Conservation (phyloP, 1,284 basidiomycete genomes). For the Fomitiporia mediterranea region DNA sequence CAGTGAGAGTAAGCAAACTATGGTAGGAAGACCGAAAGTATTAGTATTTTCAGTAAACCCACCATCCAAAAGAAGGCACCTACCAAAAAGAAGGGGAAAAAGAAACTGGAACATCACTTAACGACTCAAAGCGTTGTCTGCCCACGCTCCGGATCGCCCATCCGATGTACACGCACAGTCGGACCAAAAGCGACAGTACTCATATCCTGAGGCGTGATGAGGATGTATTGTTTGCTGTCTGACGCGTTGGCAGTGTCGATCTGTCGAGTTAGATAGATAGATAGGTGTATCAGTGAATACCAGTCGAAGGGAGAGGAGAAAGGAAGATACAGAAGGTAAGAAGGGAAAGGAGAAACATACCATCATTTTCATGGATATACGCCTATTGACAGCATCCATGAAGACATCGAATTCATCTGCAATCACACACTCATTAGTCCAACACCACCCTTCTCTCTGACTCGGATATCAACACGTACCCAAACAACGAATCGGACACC, state of each 20-base stretch:
- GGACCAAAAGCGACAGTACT: conserved; percentile 56
- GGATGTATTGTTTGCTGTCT: conserved; percentile 84
- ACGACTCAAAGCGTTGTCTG: conserved; percentile 45
- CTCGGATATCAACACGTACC: too few relatives aligned
- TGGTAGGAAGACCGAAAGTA: too few relatives aligned
- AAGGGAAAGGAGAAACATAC: conserved; percentile 35
- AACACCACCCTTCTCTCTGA: too few relatives aligned
- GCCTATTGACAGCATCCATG: conserved; percentile 92
- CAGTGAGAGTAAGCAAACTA: too few relatives aligned
- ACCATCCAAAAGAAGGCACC: too few relatives aligned
- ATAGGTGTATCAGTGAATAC: conserved; percentile 5
- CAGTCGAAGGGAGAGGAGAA: neutral
- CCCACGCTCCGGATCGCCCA: conserved; percentile 75
- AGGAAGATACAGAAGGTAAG: too few relatives aligned
- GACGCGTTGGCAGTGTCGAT: conserved; percentile 83
- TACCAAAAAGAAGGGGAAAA: too few relatives aligned
- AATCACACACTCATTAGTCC: too few relatives aligned
- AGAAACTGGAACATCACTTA: too few relatives aligned
- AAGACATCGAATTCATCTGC: conserved; percentile 91
- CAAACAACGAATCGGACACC: conserved; percentile 90
- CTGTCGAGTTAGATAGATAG: conserved; percentile 34
- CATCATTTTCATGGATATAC: conserved; percentile 90
- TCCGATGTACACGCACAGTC: conserved; percentile 68
- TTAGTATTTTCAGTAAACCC: too few relatives aligned
- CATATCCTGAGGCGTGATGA: conserved; percentile 90